A percentile compares a stretch with the other conserved stretches of the same genome.
These are phyloP conservation scores for Hansenula lynferdii DNA, from an alignment of 1,139 yeast species.

Conservation along the genomic window DNA sequence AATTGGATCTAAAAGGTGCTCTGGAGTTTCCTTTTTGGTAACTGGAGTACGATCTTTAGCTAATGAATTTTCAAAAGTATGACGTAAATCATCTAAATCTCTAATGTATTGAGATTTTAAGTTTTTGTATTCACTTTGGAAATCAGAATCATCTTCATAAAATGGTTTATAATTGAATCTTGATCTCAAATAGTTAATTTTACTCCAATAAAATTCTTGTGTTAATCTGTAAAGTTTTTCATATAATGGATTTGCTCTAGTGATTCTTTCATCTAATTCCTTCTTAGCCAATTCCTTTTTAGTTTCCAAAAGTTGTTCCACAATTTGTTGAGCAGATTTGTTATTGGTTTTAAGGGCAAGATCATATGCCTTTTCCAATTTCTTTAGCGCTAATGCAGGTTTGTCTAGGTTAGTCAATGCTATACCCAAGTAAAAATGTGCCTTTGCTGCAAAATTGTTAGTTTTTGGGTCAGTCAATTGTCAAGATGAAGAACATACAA, in stretches of 20 bases:
- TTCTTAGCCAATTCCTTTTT: slow-evolving; percentile 22
- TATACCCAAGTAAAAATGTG: slow-evolving; percentile 25
- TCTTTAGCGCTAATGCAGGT: slow-evolving; percentile 26
- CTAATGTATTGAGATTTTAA: slow-evolving; percentile 22
- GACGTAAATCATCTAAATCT: slow-evolving; percentile 24
- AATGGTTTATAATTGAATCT: slow-evolving; percentile 14
- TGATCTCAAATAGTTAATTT: slow-evolving; percentile 12
- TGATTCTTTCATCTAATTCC: slow-evolving; percentile 19
- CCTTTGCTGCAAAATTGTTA: too few species aligned
- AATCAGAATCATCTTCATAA: slow-evolving; percentile 12
- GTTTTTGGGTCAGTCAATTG: too few species aligned
- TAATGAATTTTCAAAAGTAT: slow-evolving; percentile 21
- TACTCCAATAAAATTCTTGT: slow-evolving; percentile 20
- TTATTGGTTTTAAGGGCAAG: slow-evolving; percentile 23
- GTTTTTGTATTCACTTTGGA: slow-evolving; percentile 20
- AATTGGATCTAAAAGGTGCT: slow-evolving; percentile 41
- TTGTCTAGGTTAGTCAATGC: slow-evolving; percentile 24
- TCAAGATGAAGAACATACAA: too few species aligned
- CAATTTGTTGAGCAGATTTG: slow-evolving; percentile 24
- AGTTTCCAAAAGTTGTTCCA: slow-evolving; percentile 25
- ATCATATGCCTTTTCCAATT: slow-evolving; percentile 29
- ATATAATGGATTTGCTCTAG: slow-evolving; percentile 24
- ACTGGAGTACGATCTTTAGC: slow-evolving; percentile 1
- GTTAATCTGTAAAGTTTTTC: slow-evolving; percentile 24
- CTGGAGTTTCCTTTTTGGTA: slow-evolving; percentile 33